phyloP scores from a whole-genome alignment of 2,329 filamentous ascomycete genomes.

The Herpotrichia juniperi region DNA sequence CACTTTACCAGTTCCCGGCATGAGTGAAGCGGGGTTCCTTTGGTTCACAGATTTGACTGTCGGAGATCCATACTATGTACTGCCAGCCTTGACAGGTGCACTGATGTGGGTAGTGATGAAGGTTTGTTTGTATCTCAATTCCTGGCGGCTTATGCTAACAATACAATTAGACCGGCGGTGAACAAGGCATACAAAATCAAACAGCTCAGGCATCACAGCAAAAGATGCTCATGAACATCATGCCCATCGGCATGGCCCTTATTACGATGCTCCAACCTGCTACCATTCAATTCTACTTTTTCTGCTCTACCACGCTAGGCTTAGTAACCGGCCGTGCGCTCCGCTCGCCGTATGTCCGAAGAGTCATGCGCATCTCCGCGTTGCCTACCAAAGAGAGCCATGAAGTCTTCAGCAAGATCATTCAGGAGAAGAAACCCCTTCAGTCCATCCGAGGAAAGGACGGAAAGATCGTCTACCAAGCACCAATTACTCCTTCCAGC shows the following conservation, averaged over 20 bases:
- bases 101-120: conserved; percentile 65
- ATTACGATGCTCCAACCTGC: conserved; percentile 64
- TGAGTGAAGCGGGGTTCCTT: conserved; percentile 71
- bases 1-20: conserved; percentile 76
- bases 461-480: conserved; percentile 33
- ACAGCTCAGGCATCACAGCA: conserved; percentile 38
- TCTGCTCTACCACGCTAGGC: conserved; percentile 50
- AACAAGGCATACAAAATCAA: conserved; percentile 48
- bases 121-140: conserved; percentile 50
- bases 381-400: conserved; percentile 30
- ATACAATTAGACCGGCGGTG: conserved; percentile 54
- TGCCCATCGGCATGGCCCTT: conserved; percentile 60
- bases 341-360: conserved; percentile 43
- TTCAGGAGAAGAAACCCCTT: conserved; percentile 31
- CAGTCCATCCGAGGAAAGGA: conserved; percentile 26
- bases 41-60: conserved; percentile 83
- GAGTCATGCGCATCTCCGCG: conserved; percentile 41
- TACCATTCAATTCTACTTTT: conserved; percentile 68
- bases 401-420: conserved; percentile 33
- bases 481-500: conserved; percentile 15
- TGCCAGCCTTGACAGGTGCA: conserved; percentile 68
- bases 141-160: conserved; percentile 23
- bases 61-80: conserved; percentile 76
- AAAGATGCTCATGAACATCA: conserved; percentile 50
- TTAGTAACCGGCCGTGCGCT: conserved; percentile 48